A percentile compares a stretch with the other conserved stretches of the same genome.
These are phyloP conservation scores for Kingdonia uniflora DNA, from an alignment of 164 flowering plant species.

Conservation along the genomic window DNA sequence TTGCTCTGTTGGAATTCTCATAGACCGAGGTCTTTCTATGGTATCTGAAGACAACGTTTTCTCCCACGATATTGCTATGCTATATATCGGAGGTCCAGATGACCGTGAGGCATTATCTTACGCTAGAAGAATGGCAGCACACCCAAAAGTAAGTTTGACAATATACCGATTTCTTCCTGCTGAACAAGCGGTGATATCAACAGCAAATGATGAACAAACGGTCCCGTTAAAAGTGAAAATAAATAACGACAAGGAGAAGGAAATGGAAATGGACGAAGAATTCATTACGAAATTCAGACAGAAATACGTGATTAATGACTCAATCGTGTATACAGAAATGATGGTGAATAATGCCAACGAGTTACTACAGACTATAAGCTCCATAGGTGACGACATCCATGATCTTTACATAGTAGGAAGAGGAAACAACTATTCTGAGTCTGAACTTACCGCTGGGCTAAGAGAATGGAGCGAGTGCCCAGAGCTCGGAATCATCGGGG, in stretches of 20 bases:
- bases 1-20: not conserved
- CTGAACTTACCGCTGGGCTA: slow-evolving; percentile 23
- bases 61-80: not conserved
- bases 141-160: not conserved
- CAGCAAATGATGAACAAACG: not conserved
- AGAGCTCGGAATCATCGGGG: slow-evolving; percentile 29
- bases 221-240: not conserved
- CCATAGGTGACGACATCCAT: slow-evolving; percentile 8
- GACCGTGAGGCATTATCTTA: not conserved
- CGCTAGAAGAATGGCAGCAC: not conserved
- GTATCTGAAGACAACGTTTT: no score
- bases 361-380: slow-evolving; percentile 16
- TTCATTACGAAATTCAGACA: slow-evolving; percentile 12
- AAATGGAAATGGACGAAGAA: slow-evolving; percentile 17
- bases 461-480: slow-evolving; percentile 30
- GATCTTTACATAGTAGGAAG: slow-evolving; percentile 29
- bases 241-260: slow-evolving; percentile 13
- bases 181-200: not conserved
- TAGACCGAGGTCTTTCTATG: not conserved
- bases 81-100: not conserved
- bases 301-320: not conserved
- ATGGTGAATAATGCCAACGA: slow-evolving; percentile 19
- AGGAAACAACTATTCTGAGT: slow-evolving; percentile 11
- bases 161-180: not conserved
- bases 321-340: slow-evolving; percentile 17